These are phyloP conservation scores for Pyricularia grisea DNA, from an alignment of 2,329 filamentous ascomycete species.

Conservation along the genomic window DNA sequence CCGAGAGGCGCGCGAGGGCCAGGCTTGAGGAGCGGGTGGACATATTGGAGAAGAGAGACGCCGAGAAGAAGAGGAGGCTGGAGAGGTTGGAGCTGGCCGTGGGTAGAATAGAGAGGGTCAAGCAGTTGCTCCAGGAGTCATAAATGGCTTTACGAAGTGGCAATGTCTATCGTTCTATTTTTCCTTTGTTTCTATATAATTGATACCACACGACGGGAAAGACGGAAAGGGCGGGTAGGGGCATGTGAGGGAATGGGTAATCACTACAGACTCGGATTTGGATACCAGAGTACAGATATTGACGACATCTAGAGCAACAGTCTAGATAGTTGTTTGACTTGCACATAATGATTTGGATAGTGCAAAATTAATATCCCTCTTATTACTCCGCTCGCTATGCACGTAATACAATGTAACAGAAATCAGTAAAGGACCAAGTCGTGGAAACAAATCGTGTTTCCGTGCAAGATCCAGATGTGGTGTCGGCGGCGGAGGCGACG, in stretches of 20 bases:
- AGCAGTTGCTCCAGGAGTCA: slow-evolving; percentile 42
- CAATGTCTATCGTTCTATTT: neutral
- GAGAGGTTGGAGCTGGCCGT: slow-evolving; percentile 65
- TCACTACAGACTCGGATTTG: neutral
- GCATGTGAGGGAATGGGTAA: neutral
- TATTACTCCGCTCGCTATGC: neutral
- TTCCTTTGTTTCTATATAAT: slow-evolving; percentile 5
- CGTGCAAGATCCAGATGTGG: neutral
- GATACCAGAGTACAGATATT: neutral
- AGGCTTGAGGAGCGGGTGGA: slow-evolving; percentile 61
- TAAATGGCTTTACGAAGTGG: neutral
- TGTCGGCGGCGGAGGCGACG: too few relatives aligned
- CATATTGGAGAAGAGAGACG: slow-evolving; percentile 59
- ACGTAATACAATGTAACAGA: neutral
- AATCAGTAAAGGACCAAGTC: neutral
- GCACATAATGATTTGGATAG: neutral
- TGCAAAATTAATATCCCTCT: neutral
- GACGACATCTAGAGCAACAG: too few relatives aligned
- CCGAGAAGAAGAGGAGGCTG: slow-evolving; percentile 58
- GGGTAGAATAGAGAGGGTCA: slow-evolving; percentile 60
- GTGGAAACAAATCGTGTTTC: neutral
- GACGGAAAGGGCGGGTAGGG: neutral
- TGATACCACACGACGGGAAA: neutral
- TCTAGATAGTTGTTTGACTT: neutral
- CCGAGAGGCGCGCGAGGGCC: slow-evolving; percentile 61